A percentile compares a stretch with the other conserved stretches of the same genome.
Conservation (phyloP, 495 filamentous ascomycete genomes). For the Aspergillus bertholletiae region DNA sequence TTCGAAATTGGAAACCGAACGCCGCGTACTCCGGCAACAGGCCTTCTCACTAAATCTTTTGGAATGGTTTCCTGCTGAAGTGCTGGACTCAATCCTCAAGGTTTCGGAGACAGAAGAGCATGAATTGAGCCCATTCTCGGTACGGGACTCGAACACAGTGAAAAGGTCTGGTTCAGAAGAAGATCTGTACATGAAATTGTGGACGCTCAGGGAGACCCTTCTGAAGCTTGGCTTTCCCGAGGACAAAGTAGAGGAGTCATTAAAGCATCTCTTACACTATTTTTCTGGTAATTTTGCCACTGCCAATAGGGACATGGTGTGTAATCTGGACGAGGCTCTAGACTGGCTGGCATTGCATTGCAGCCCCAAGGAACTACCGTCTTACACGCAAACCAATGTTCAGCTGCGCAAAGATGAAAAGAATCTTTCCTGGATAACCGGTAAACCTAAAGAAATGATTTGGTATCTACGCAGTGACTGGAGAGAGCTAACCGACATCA, state of each 20-base stretch:
- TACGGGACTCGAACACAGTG: slow-evolving; percentile 19
- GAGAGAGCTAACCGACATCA: slow-evolving; percentile 27
- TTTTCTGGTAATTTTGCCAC: slow-evolving; percentile 48
- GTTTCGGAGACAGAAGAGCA: slow-evolving; percentile 45
- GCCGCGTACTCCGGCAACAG: slow-evolving; percentile 70
- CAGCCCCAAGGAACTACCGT: slow-evolving; percentile 61
- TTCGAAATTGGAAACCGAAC: slow-evolving; percentile 71
- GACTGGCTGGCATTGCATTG: slow-evolving; percentile 81
- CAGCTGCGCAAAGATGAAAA: slow-evolving; percentile 34
- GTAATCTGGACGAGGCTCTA: slow-evolving; percentile 82
- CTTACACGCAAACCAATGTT: slow-evolving; percentile 52
- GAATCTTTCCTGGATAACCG: slow-evolving; percentile 41
- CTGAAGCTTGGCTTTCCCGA: slow-evolving; percentile 62
- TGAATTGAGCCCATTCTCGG: slow-evolving; percentile 28
- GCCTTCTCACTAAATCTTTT: slow-evolving; percentile 62
- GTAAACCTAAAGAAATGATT: slow-evolving; percentile 29
- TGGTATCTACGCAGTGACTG: slow-evolving; percentile 12
- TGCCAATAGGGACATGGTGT: slow-evolving; percentile 61
- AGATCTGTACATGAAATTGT: slow-evolving; percentile 71
- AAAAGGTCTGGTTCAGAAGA: slow-evolving; percentile 54
- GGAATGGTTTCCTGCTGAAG: slow-evolving; percentile 75
- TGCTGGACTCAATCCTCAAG: slow-evolving; percentile 71
- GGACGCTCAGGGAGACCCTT: slow-evolving; percentile 73
- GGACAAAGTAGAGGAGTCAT: slow-evolving; percentile 56
- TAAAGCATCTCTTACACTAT: slow-evolving; percentile 60